A percentile compares a stretch with the other conserved stretches of the same genome.
Evolutionary conservation across 2,329 filamentous ascomycete species (phyloP).

Genomic region (Botrytis medusae): DNA sequence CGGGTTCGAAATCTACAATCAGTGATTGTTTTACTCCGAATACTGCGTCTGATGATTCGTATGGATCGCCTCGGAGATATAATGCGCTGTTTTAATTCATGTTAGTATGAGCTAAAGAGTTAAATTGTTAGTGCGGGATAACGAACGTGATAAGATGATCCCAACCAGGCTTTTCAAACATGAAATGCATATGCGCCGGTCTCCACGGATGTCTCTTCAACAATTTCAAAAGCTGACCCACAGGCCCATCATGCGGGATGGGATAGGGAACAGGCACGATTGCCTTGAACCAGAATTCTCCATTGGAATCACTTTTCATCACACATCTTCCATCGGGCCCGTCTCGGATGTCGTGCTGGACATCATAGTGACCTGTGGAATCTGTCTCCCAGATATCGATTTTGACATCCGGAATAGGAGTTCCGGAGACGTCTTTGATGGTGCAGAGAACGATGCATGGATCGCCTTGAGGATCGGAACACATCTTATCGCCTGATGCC

Average conservation of each 20-base stretch:
- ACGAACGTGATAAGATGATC: constrained; percentile 82
- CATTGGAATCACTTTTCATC: constrained; percentile 66
- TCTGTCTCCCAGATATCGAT: constrained; percentile 88
- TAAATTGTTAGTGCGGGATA: neutral
- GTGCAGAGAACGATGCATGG: constrained; percentile 73
- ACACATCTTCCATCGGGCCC: constrained; percentile 72
- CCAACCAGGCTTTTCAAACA: constrained; percentile 78
- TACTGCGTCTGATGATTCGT: constrained; percentile 79
- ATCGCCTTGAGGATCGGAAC: constrained; percentile 67
- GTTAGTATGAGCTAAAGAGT: neutral
- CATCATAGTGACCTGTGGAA: constrained; percentile 76
- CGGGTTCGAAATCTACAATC: constrained; percentile 59
- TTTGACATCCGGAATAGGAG: constrained; percentile 63
- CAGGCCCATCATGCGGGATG: constrained; percentile 81
- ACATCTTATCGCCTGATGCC: constrained; percentile 60
- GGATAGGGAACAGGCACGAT: constrained; percentile 84
- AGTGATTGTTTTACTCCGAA: constrained; percentile 85
- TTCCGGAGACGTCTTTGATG: constrained; percentile 62
- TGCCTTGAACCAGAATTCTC: constrained; percentile 80
- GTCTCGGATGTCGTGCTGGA: constrained; percentile 66
- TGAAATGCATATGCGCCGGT: constrained; percentile 82
- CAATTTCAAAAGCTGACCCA: constrained; percentile 66
- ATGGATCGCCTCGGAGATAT: constrained; percentile 74
- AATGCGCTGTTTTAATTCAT: constrained; percentile 56
- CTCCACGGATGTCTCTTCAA: constrained; percentile 75